Evolutionary conservation across 2,329 filamentous ascomycete species (phyloP), one percentile per base, ranked within the genome.

Genomic region (Xylariaceae sp.): DNA sequence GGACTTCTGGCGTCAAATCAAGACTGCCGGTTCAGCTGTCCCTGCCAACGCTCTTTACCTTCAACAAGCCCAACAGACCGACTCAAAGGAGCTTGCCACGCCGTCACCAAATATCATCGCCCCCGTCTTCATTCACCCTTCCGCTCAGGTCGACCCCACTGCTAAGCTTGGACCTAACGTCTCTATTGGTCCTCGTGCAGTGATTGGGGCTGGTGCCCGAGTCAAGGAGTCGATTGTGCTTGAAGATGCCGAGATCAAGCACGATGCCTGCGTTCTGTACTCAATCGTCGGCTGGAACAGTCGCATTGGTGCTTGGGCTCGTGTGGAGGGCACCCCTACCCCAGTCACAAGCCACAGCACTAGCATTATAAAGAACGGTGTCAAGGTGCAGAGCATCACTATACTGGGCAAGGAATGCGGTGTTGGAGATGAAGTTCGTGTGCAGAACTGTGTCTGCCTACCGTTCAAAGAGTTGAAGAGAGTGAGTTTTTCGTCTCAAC

Each of bases 1-100:
- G 79, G 94, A 97, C 75, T 99, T 99, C 77, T 99, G 94, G 94
- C 91, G 94, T 69, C 94, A 99, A 81, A 97, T 99, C 84, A 99
- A 99, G 84, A 97, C 94, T 1, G 94, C 94, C 61, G 94, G 94
- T 61, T 97, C 93, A 4, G 94, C 94, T 53, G 92, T 99, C 34
- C 94, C 94, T 13, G 94, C 94, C 64, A 97, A 97, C 72, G 94
- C 94, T 11, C 84, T 99, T 39, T 99, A 99, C 77, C 85, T 99
- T 57, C 91, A 95, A 74, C 91, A 97, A 79, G 93, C 94, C 17
- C 88, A 88, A 80, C 93, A 97, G 77, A 83, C 81, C 50, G 86
- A 86, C 66, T 91, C 90, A 45, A 81, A 86, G 56, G 93, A 97
- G 78, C 87, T 97, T 55, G 87, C 90, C 10, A 79, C 86, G 64